A percentile compares a stretch with the other conserved stretches of the same genome.
Evolutionary conservation across 805 yeast species (phyloP).

Genomic region (Candida silvatica): DNA sequence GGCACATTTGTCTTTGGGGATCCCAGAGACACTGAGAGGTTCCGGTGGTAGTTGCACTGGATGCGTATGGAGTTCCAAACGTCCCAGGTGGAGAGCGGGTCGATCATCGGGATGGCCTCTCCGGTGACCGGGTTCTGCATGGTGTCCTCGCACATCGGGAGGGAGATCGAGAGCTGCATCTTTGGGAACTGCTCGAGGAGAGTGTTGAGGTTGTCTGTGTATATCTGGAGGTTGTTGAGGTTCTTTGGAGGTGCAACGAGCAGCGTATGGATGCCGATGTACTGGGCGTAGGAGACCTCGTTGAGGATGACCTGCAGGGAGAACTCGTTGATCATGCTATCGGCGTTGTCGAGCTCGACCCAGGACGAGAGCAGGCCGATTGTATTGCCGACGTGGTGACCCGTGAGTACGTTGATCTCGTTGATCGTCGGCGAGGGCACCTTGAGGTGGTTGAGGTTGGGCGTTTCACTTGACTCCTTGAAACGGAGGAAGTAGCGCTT

Average conservation of each 20-base stretch:
- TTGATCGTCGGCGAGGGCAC: slow-evolving; percentile 33
- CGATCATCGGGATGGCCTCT: slow-evolving; percentile 22
- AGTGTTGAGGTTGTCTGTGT: slow-evolving; percentile 31
- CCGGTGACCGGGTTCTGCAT: slow-evolving; percentile 15
- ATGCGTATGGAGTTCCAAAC: slow-evolving; percentile 62
- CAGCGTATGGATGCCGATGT: slow-evolving; percentile 46
- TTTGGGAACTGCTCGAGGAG: slow-evolving; percentile 21
- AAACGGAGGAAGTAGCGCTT: slow-evolving; percentile 28
- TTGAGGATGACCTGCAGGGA: slow-evolving; percentile 49
- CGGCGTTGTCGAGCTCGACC: slow-evolving; percentile 57
- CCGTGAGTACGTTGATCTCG: slow-evolving; percentile 36
- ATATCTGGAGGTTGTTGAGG: slow-evolving; percentile 41
- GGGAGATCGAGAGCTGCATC: slow-evolving; percentile 35
- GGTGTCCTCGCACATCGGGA: slow-evolving; percentile 40
- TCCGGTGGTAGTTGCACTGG: slow-evolving; percentile 42
- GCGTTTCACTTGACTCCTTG: slow-evolving; percentile 10
- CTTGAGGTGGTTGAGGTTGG: slow-evolving; percentile 14
- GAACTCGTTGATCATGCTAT: slow-evolving; percentile 39
- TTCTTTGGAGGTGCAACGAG: slow-evolving; percentile 60
- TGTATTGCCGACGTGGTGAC: slow-evolving; percentile 30
- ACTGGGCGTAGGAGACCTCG: slow-evolving; percentile 51
- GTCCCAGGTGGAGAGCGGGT: slow-evolving; percentile 60
- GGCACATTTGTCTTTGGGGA: slow-evolving; percentile 57
- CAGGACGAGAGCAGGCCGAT: slow-evolving; percentile 59
- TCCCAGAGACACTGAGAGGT: slow-evolving; percentile 65